A percentile compares a stretch with the other conserved stretches of the same genome.
phyloP scores from a whole-genome alignment of 805 yeast genomes.

The Cyberlindnera sargentensis region DNA sequence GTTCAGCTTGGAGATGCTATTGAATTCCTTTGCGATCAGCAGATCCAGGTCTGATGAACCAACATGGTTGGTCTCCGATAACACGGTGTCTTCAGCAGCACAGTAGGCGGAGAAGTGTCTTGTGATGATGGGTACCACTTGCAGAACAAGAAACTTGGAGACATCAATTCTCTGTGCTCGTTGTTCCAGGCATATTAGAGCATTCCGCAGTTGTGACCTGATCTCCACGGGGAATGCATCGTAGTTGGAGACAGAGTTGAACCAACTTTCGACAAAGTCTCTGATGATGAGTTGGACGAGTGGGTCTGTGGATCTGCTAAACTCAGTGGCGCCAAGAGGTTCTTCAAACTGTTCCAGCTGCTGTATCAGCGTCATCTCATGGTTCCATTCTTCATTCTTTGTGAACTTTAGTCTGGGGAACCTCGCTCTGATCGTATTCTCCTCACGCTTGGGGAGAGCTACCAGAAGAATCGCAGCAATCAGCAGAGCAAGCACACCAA shows the following conservation, averaged over 20 bases:
- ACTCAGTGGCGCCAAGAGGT: slow-evolving; percentile 3
- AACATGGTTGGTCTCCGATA: slow-evolving; percentile 23
- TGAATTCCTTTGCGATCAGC: slow-evolving; percentile 34
- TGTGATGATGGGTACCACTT: slow-evolving; percentile 57
- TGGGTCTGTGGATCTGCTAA: slow-evolving; percentile 36
- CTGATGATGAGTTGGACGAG: slow-evolving; percentile 39
- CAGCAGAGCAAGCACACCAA: background rate
- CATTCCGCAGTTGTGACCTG: slow-evolving; percentile 33
- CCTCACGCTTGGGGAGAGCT: slow-evolving; percentile 6
- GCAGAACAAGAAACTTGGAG: slow-evolving; percentile 49
- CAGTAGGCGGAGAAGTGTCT: slow-evolving; percentile 52
- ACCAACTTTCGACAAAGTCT: slow-evolving; percentile 57
- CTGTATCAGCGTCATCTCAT: slow-evolving; percentile 14
- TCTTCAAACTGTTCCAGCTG: slow-evolving; percentile 6
- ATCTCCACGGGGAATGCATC: slow-evolving; percentile 35
- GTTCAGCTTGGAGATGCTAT: slow-evolving; percentile 42
- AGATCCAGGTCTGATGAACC: slow-evolving; percentile 32
- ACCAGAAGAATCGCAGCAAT: slow-evolving; percentile 2
- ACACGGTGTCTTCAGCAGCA: slow-evolving; percentile 29
- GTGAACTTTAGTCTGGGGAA: slow-evolving; percentile 25
- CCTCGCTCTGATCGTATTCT: slow-evolving; percentile 1
- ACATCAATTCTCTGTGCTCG: slow-evolving; percentile 42
- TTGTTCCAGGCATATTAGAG: slow-evolving; percentile 34
- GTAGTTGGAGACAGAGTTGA: slow-evolving; percentile 34
- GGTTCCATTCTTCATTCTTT: slow-evolving; percentile 24